Base-by-base conservation (phyloP, 768 basidiomycete species). In the Dacryopinax primogenitus region DNA sequence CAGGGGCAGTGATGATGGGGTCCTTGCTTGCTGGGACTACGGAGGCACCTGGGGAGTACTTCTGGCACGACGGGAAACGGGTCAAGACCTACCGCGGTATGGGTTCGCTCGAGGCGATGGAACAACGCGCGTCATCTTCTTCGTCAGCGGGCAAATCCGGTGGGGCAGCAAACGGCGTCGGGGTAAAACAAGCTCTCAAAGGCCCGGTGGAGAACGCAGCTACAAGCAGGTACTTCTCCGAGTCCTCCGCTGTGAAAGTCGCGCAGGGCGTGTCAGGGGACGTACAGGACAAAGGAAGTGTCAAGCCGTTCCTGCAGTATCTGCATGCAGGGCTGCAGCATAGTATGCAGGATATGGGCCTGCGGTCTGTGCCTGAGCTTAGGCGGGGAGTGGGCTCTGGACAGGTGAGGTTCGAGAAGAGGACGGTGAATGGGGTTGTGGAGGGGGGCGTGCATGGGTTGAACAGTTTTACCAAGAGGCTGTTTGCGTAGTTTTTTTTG, bases 21-120 rank as follows among this genome's bases (percentile, higher is more conserved):
- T 87, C 92, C 9, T 77, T 98, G 61, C 80, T 99, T 30, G 96
- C 96, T 1, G 95, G 95, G 33, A 98, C 96, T 35, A 86, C 91
- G 68, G 95, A 99, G 76, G 92, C 93, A 0, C 96, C 96, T 0
- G 96, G 96, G 70, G 93, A 98, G 78, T 99, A 96, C 80, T 98
- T 96, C 76, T 99, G 95, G 77, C 94, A 98, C 73, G 94, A 97
- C 68, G 96, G 96, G 68, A 96, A 96, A 80, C 87, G 96, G 61
- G 92, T 98, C 74, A 99, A 99, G 82, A 86, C 94, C 34, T 99
- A 98, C 78, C 87, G 96, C 65, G 96, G 96, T 3, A 99, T 99
- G 96, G 95, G 96, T 21, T 90, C 87, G 72, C 80, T 97, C 71
- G 91, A 94, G 76, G 90, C 92, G 1, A 94, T 92, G 90, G 88